Base-by-base conservation (phyloP, 805 yeast species). In the Nakazawaea populi region DNA sequence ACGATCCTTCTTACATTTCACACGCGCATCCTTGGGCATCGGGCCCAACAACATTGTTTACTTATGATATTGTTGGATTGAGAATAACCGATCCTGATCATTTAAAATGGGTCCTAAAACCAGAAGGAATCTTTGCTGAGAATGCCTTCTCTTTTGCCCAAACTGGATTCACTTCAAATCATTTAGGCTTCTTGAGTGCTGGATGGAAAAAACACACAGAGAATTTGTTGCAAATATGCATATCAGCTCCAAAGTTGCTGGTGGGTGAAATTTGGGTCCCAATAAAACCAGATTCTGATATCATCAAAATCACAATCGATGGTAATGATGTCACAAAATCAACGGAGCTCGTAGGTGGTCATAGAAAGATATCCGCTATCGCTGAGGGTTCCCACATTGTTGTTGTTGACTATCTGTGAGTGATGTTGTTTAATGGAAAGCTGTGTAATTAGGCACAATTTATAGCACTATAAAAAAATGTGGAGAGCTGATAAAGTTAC, bases 1-100 rank as follows among this genome's bases (percentile, higher is more conserved):
- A 52, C 27, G 54, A 52, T 35, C 52, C 54, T 5, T 39, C 52
- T 14, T 52, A 52, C 46, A 52, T 52, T 28, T 52, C 54, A 14
- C 52, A 48, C 40, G 47, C 48, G 10, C 54, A 52, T 32, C 54
- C 52, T 18, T 52, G 54, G 54, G 32, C 52, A 18, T 42, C 46
- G 24, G 54, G 54, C 5, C 54, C 54, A 27, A 47, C 52, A 6
- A 44, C 43, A 6, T 44, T 43, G 46, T 40, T 52, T 30, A 52
- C 48, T 5, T 44, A 48, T 42, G 45, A 48, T 30, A 47, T 52
- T 29, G 52, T 52, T 12, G 54, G 54, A 6, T 43, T 52, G 11
- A 27, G 32, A 36, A 42, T 52, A 35, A 42, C 35, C 18, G 29
- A 48, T 18, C 35, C 30, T 10, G 48, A 42, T 30, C 54, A 52